Base-by-base conservation (phyloP, 805 yeast genomes). In the Zygosaccharomyces bailii region DNA sequence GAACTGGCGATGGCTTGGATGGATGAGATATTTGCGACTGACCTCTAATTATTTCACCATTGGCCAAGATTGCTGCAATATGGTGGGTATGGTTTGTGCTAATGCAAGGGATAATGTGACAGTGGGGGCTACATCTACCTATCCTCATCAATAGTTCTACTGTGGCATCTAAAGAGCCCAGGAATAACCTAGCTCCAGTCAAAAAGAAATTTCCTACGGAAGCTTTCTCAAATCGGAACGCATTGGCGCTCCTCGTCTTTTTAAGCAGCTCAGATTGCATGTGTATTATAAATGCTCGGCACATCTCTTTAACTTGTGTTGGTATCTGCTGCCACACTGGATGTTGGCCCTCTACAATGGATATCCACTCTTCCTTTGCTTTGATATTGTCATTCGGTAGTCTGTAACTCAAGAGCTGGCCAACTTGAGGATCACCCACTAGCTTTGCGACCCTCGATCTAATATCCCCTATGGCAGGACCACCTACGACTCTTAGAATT, bases 1-100 rank as follows among this genome's bases (percentile, higher is more conserved):
- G 31, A 61, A 39, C 21, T 21, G 45, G 21, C 29, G 36, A 36
- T 6, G 53, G 51, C 35, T 45, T 48, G 24, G 65, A 64, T 1
- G 98, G 98, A 65, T 90, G 98, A 1, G 96, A 87, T 8, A 90
- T 90, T 59, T 89, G 96, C 2, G 91, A 83, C 62, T 90, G 98
- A 9, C 98, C 98, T 0, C 90, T 84, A 27, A 90, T 82, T 2
- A 84, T 70, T 3, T 75, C 70, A 2, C 95, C 96, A 62, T 86
- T 77, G 25, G 69, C 67, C 34, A 90, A 69, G 21, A 75, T 53
- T 0, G 96, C 96, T 39, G 91, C 81, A 20, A 90, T 88, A 56
- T 89, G 95, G 52, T 87, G 86, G 11, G 90, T 80, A 67, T 85
- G 86, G 55, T 84, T 86, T 6, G 96, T 85, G 57, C 85, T 87